phyloP scores from a whole-genome alignment of 257 asterid genomes.

The Solanum arcanum region DNA sequence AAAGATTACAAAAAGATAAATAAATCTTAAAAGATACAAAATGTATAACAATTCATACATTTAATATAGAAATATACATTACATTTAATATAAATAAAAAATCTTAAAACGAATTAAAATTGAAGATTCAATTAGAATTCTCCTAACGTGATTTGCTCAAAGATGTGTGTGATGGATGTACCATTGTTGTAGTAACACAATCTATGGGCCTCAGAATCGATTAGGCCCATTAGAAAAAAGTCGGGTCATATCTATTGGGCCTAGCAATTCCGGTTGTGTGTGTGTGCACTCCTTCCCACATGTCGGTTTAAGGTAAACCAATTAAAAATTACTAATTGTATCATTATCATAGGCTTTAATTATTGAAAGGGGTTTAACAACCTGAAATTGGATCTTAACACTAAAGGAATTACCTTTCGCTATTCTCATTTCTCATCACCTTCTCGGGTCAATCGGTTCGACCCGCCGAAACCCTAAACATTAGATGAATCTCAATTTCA shows the following conservation, averaged over 20 bases:
- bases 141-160: not conserved
- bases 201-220: not conserved
- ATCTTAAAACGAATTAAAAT: too few relatives aligned
- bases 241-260: not conserved
- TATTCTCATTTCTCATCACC: not conserved
- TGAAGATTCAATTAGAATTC: too few relatives aligned
- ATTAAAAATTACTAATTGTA: not conserved
- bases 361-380: not conserved
- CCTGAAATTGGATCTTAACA: not conserved
- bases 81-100: too few relatives aligned
- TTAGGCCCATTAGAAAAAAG: not conserved
- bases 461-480: conserved; percentile 2
- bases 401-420: not conserved
- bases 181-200: not conserved
- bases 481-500: not conserved
- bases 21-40: too few relatives aligned
- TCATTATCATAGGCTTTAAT: not conserved
- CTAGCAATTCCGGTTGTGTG: not conserved
- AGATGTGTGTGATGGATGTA: not conserved
- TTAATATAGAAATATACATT: too few relatives aligned
- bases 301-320: not conserved
- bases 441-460: not conserved
- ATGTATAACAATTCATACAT: too few relatives aligned
- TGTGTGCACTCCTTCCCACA: not conserved
- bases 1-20: too few relatives aligned